Percentiles rank a stretch among this genome's conserved stretches.
phyloP scores from a whole-genome alignment of 768 basidiomycete species.

The Sutorius australiensis region DNA sequence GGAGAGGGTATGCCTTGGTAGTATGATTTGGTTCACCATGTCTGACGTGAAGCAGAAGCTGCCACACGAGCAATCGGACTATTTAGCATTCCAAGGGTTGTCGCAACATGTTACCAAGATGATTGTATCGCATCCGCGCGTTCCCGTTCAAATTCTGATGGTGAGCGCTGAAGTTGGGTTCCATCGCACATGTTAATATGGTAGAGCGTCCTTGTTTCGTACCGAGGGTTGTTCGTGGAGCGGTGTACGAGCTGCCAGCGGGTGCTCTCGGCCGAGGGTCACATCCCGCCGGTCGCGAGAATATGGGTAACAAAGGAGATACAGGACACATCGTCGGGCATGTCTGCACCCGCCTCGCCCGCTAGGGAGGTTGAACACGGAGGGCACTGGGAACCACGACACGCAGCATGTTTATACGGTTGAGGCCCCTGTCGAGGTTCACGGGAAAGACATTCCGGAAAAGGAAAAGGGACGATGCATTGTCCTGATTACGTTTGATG shows the following conservation, averaged over 20 bases:
- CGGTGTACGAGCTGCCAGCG: constrained; percentile 59
- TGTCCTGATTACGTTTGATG: constrained; percentile 14
- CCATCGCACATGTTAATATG: not conserved
- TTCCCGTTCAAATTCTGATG: constrained; percentile 51
- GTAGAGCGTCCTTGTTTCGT: constrained; percentile 52
- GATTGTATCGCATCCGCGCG: constrained; percentile 50
- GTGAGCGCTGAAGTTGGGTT: constrained; percentile 28
- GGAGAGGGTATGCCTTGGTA: constrained; percentile 48
- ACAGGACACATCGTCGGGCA: too few species aligned
- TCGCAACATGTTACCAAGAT: constrained; percentile 65
- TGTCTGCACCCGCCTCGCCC: not conserved
- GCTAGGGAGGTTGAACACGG: not conserved
- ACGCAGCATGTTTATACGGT: constrained; percentile 41
- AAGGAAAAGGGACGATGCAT: not conserved
- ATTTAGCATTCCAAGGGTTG: constrained; percentile 56
- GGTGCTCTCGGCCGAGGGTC: constrained; percentile 65
- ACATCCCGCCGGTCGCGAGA: constrained; percentile 68
- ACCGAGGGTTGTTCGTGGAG: constrained; percentile 58
- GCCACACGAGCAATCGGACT: constrained; percentile 68
- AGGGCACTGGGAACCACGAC: constrained; percentile 49
- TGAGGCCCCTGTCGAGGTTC: constrained; percentile 3
- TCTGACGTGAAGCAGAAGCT: constrained; percentile 43
- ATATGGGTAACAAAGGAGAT: constrained; percentile 39
- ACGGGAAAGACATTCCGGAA: not conserved
- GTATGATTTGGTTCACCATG: not conserved